A percentile compares a stretch with the other conserved stretches of the same genome.
Evolutionary conservation across 2,329 filamentous ascomycete species (phyloP).

Genomic region (Pseudogymnoascus sp.): DNA sequence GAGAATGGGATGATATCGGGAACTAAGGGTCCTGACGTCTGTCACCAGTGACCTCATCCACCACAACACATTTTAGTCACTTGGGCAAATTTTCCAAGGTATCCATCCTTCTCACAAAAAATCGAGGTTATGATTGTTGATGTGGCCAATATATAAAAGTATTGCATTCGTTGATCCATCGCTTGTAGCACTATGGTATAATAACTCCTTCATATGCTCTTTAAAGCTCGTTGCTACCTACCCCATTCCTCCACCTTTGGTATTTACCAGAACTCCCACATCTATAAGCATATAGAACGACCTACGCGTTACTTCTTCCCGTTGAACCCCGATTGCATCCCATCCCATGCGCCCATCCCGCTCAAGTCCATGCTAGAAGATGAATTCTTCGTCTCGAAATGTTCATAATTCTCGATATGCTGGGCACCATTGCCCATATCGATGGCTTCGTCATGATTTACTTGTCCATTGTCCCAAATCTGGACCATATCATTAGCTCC

Average conservation of each 20-base stretch:
- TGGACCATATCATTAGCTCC: not conserved
- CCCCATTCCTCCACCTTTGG: not conserved
- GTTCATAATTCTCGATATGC: conserved; percentile 7
- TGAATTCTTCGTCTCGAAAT: conserved; percentile 1
- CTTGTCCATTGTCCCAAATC: not conserved
- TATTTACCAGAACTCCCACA: not conserved
- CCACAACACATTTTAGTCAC: not conserved
- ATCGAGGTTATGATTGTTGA: not conserved
- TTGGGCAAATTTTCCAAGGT: not conserved
- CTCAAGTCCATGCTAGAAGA: conserved; percentile 1
- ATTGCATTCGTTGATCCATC: conserved; percentile 1
- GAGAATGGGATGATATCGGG: conserved; percentile 2
- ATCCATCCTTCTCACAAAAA: not conserved
- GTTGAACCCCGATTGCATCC: not conserved
- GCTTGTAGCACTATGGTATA: conserved; percentile 1
- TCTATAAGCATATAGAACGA: not conserved
- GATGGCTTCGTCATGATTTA: conserved; percentile 1
- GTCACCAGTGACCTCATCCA: conserved; percentile 7
- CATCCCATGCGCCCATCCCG: conserved; percentile 4
- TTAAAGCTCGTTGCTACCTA: not conserved
- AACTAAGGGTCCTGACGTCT: conserved; percentile 7
- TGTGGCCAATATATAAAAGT: not conserved
- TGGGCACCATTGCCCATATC: conserved; percentile 6
- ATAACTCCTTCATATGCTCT: not conserved
- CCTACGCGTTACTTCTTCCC: not conserved